phyloP scores from a whole-genome alignment of 2,329 filamentous ascomycete genomes.

The Colletotrichum noveboracense region DNA sequence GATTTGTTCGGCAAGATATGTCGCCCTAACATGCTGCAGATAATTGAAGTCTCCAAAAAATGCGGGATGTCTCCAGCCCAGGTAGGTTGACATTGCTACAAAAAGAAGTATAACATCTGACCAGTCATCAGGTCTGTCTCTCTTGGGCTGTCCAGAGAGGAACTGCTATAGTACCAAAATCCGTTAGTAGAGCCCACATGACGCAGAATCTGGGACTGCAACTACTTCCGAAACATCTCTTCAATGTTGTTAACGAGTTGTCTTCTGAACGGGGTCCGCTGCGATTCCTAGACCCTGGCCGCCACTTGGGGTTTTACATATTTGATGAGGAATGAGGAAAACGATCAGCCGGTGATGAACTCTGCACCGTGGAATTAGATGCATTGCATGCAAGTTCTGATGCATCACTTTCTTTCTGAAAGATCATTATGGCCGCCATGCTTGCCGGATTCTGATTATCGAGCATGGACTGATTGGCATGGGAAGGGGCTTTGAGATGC shows the following conservation, averaged over 20 bases:
- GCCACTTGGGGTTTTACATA: neutral
- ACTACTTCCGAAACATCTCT: neutral
- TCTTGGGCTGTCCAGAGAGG: neutral
- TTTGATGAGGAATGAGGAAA: neutral
- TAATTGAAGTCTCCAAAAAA: neutral
- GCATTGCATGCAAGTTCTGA: neutral
- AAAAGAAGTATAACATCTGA: neutral
- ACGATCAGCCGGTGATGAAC: neutral
- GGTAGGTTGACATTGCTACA: neutral
- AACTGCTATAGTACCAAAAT: neutral
- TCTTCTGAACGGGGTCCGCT: neutral
- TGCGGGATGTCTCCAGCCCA: neutral
- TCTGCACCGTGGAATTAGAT: neutral
- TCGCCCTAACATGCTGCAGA: neutral
- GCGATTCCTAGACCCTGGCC: neutral
- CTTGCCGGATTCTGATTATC: neutral
- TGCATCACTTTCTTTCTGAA: neutral
- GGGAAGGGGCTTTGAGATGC: neutral
- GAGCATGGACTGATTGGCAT: neutral
- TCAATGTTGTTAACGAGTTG: neutral
- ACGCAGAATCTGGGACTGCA: neutral
- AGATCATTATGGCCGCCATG: neutral
- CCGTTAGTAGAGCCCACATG: neutral
- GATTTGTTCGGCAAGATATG: neutral
- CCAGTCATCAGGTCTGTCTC: neutral